These are phyloP conservation scores for Vitis vinifera DNA, from an alignment of 164 flowering plant genomes.

Conservation along the genomic window DNA sequence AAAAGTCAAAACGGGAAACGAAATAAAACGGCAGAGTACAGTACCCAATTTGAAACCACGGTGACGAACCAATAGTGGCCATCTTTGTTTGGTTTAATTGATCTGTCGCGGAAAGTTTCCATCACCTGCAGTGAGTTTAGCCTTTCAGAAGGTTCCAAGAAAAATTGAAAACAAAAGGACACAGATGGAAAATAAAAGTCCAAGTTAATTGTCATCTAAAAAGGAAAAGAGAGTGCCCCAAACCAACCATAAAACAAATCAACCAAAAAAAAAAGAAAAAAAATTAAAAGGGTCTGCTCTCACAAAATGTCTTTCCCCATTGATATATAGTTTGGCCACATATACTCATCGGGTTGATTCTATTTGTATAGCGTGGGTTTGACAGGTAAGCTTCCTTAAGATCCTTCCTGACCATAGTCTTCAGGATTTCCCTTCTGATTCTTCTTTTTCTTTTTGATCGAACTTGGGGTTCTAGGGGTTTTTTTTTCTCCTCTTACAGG, in stretches of 20 bases:
- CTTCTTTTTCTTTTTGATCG: background rate
- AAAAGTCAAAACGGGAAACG: background rate
- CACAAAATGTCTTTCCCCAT: too few relatives aligned
- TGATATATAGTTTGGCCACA: background rate
- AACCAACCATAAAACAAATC: background rate
- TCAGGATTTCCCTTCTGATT: background rate
- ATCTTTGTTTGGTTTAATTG: background rate
- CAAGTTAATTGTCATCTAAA: background rate
- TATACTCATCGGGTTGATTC: slow-evolving; percentile 2
- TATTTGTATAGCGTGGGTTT: background rate
- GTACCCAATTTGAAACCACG: too few relatives aligned
- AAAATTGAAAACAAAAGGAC: background rate
- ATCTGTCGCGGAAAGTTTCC: background rate
- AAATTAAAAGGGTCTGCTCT: too few relatives aligned
- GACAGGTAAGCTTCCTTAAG: slow-evolving; percentile 5
- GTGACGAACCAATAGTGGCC: background rate
- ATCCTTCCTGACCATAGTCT: background rate
- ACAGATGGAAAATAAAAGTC: background rate
- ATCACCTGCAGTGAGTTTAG: background rate
- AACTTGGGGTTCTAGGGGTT: background rate
- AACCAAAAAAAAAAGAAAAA: background rate
- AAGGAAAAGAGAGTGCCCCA: background rate
- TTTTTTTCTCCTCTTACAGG: background rate
- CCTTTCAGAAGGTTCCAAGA: background rate
- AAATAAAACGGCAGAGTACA: too few relatives aligned